A percentile compares a stretch with the other conserved stretches of the same genome.
Evolutionary conservation across 768 basidiomycete genomes (phyloP).

Genomic region (Lentinula boryana): DNA sequence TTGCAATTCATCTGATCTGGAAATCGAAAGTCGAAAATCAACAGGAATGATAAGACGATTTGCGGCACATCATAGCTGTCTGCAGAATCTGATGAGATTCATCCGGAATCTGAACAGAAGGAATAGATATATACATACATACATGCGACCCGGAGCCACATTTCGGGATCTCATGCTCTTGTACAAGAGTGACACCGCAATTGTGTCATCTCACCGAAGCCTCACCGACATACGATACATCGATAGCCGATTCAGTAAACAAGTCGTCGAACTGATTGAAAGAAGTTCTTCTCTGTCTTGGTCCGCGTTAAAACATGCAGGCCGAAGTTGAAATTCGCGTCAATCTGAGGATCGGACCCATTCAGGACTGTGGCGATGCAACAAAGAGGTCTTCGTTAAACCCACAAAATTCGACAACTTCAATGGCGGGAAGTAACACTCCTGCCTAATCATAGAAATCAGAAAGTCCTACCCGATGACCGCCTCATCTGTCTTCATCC

Average conservation of each 20-base stretch:
- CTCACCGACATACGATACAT: not conserved
- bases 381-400: not conserved
- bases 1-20: too few relatives aligned
- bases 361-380: slow-evolving; percentile 5
- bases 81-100: not conserved
- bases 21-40: not conserved
- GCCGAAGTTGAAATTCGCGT: not conserved
- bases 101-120: not conserved
- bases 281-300: not conserved
- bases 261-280: not conserved
- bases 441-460: not conserved
- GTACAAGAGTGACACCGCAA: not conserved
- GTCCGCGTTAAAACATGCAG: not conserved
- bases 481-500: not conserved
- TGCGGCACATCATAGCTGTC: not conserved
- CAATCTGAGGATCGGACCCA: not conserved
- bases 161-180: not conserved
- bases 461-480: not conserved
- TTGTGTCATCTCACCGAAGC: not conserved
- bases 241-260: not conserved
- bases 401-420: not conserved
- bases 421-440: not conserved
- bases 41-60: not conserved
- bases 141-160: not conserved
- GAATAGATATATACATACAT: not conserved